A percentile compares a stretch with the other conserved stretches of the same genome.
These are phyloP conservation scores for Apostasia shenzhenica DNA, from an alignment of 106 monocot species.

Conservation along the genomic window DNA sequence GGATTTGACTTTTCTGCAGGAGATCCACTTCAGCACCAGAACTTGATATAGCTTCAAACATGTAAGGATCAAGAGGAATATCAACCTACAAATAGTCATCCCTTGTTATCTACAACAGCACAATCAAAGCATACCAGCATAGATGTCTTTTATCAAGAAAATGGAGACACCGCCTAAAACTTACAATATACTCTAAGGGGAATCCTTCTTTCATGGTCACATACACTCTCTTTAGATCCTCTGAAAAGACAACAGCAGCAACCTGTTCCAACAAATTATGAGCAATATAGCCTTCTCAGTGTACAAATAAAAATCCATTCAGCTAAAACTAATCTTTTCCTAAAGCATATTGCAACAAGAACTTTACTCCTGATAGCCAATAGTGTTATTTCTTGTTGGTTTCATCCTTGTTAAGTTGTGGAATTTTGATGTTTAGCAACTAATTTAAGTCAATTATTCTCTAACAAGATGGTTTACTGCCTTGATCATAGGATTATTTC, in stretches of 20 bases:
- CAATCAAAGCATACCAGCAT: background rate
- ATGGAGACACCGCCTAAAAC: constrained; percentile 26
- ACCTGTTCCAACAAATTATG: constrained; percentile 34
- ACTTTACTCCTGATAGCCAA: too few relatives aligned
- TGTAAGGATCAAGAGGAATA: constrained; percentile 85
- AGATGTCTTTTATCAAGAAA: background rate
- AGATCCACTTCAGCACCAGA: constrained; percentile 87
- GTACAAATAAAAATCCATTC: background rate
- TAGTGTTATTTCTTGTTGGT: too few relatives aligned
- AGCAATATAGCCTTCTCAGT: background rate
- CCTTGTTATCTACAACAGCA: background rate
- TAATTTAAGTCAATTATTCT: too few relatives aligned
- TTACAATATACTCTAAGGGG: constrained; percentile 81
- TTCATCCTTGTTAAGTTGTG: too few relatives aligned
- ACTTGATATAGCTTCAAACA: constrained; percentile 73
- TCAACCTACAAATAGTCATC: constrained; percentile 54
- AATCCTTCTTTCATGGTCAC: constrained; percentile 94
- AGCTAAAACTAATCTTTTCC: too few relatives aligned
- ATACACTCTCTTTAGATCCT: constrained; percentile 81
- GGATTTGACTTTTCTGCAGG: constrained; percentile 64
- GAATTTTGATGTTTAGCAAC: too few relatives aligned
- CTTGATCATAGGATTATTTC: too few relatives aligned
- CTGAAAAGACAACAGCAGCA: constrained; percentile 73
- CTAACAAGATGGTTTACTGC: too few relatives aligned
- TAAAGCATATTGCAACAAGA: too few relatives aligned